Percentiles rank a stretch among this genome's conserved stretches.
Evolutionary conservation across 805 yeast species (phyloP).

Genomic region (Sugiyamaella boreocaroliniensis): DNA sequence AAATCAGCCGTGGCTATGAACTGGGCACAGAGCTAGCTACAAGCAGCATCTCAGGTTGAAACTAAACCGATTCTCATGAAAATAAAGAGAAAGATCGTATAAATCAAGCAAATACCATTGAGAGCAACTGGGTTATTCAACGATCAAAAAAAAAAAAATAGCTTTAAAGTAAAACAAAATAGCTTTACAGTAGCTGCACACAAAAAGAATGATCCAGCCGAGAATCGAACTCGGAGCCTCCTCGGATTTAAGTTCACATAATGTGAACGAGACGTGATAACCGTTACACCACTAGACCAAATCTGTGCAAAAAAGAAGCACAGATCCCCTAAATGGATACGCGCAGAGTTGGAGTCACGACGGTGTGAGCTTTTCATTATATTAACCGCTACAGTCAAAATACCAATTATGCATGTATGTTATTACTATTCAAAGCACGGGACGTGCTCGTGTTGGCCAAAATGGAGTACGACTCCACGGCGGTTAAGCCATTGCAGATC

Average conservation of each 20-base stretch:
- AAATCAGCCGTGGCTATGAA: neutral
- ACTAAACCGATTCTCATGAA: no score
- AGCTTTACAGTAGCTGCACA: no score
- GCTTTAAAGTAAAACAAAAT: no score
- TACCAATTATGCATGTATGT: neutral
- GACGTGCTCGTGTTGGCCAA: neutral
- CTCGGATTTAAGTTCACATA: slow-evolving; percentile 15
- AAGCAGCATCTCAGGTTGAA: no score
- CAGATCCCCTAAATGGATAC: no score
- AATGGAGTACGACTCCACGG: neutral
- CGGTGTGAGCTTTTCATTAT: neutral
- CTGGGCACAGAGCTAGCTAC: no score
- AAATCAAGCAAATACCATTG: no score
- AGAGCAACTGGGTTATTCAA: no score
- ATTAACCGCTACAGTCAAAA: neutral
- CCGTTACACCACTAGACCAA: slow-evolving; percentile 24
- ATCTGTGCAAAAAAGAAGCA: neutral
- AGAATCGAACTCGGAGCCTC: slow-evolving; percentile 24
- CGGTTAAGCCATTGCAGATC: neutral
- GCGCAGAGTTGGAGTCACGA: no score
- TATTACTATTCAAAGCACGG: neutral
- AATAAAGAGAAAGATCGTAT: no score
- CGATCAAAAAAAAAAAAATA: no score
- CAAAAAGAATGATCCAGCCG: slow-evolving; percentile 20
- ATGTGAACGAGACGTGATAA: slow-evolving; percentile 25